A percentile compares a stretch with the other conserved stretches of the same genome.
phyloP scores from a whole-genome alignment of 2,329 filamentous ascomycete species.

The Xylaria sp. region DNA sequence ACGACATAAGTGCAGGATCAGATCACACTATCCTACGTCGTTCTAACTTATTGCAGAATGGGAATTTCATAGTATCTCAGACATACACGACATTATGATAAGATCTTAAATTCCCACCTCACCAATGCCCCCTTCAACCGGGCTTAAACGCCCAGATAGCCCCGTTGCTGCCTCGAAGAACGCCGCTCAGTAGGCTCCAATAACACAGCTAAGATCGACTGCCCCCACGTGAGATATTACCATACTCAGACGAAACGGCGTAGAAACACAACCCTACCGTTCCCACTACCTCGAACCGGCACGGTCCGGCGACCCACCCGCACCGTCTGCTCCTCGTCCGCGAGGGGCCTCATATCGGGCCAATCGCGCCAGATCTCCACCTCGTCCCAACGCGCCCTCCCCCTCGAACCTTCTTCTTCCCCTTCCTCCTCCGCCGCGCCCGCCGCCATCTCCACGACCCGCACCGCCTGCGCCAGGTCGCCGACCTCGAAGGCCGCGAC shows the following conservation, averaged over 20 bases:
- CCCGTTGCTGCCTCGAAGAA: too few species aligned
- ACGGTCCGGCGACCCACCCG: constrained; percentile 35
- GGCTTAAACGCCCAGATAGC: too few species aligned
- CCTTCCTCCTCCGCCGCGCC: too few species aligned
- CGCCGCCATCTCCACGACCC: constrained; percentile 60
- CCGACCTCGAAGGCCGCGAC: constrained; percentile 72
- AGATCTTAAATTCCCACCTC: too few species aligned
- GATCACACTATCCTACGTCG: too few species aligned
- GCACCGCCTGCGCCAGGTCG: constrained; percentile 66
- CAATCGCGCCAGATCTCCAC: constrained; percentile 76
- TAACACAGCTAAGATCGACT: neutral
- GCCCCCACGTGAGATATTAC: neutral
- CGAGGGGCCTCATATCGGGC: constrained; percentile 47
- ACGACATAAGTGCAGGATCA: too few species aligned
- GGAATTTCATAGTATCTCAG: too few species aligned
- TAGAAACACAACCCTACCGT: constrained; percentile 49
- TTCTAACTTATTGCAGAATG: too few species aligned
- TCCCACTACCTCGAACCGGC: constrained; percentile 50
- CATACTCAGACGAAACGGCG: constrained; percentile 1
- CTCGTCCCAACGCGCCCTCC: constrained; percentile 37
- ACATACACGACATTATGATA: too few species aligned
- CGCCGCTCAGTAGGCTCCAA: too few species aligned
- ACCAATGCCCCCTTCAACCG: too few species aligned
- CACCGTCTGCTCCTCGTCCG: constrained; percentile 32
- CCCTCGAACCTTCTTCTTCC: too few species aligned